Evolutionary conservation across 768 basidiomycete species (phyloP), one percentile per base, ranked within the genome.

Genomic region (Gyrodon lividus): DNA sequence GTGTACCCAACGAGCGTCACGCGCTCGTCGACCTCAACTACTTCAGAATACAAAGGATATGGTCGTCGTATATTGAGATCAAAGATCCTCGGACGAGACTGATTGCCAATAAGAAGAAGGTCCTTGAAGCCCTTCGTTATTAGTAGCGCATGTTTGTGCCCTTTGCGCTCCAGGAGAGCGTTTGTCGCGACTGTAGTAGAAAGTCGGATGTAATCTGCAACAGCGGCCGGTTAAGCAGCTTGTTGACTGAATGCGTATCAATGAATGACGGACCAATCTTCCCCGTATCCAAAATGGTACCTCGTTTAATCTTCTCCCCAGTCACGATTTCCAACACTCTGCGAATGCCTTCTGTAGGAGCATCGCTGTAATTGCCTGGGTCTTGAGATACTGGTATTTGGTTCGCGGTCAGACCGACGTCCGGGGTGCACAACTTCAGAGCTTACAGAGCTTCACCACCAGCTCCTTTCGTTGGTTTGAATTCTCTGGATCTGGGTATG

Each of bases 171-270:
- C 6, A 98, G 79, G 0, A 98, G 79, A 0, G 96, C 95, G 61
- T 98, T 98, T 16, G 96, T 98, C 0, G 94, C 95, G 4, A 98
- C 92, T 0, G 96, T 98, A 0, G 95, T 97, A 0, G 91, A 93
- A 7, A 96, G 74, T 16, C 93, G 83, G 56, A 96, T 92, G 64
- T 92, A 94, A 62, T 96, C 93, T 92, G 52, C 10, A 41, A 30
- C 24, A 23, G 38, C 40, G 28, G 28, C 20, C 35, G 17, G 13
- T 42, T 2, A 6, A 12, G n/a, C 47, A n/a, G 8, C 37, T 20
- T 13, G 23, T 3, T 14, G n/a, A 30, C 30, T 12, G n/a, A 16
- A 14, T 31, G 20, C 30, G 3, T 7, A 39, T n/a, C 9, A 24
- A 20, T 17, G 19, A 37, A 13, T 16, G 9, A 57, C 62, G 43